phyloP scores from a whole-genome alignment of 2,329 filamentous ascomycete genomes.

The Sporothrix sp. region DNA sequence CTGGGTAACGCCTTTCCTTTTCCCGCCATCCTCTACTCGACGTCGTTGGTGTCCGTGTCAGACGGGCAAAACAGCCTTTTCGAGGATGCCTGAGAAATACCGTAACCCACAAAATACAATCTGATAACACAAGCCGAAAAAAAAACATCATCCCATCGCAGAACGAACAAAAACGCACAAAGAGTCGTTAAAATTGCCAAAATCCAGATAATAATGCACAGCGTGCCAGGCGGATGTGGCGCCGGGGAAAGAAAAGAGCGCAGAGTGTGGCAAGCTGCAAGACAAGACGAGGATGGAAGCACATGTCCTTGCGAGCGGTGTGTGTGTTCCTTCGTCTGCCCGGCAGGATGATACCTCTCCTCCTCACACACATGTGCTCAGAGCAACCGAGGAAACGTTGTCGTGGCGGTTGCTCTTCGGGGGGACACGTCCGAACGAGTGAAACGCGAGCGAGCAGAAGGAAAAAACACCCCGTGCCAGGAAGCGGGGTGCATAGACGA shows the following conservation, averaged over 20 bases:
- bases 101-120: not conserved
- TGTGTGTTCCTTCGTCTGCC: too few species aligned
- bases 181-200: not conserved
- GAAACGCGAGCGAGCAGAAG: not conserved
- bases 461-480: too few species aligned
- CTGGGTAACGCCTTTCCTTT: constrained; percentile 9
- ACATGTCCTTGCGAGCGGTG: too few species aligned
- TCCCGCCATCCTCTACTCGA: not conserved
- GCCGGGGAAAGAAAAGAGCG: not conserved
- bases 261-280: not conserved
- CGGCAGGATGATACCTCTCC: not conserved
- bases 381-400: not conserved
- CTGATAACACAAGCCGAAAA: not conserved
- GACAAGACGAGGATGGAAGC: not conserved
- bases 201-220: not conserved
- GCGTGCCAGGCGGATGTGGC: not conserved
- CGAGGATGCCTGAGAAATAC: too few species aligned
- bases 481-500: too few species aligned
- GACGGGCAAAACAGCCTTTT: too few species aligned
- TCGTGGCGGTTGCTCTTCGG: not conserved
- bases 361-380: not conserved
- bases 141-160: not conserved
- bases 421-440: not conserved
- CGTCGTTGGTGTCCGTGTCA: too few species aligned
- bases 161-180: not conserved